These are phyloP conservation scores for Apiospora rasikravindrae DNA, from an alignment of 2,329 filamentous ascomycete genomes.

Conservation along the genomic window DNA sequence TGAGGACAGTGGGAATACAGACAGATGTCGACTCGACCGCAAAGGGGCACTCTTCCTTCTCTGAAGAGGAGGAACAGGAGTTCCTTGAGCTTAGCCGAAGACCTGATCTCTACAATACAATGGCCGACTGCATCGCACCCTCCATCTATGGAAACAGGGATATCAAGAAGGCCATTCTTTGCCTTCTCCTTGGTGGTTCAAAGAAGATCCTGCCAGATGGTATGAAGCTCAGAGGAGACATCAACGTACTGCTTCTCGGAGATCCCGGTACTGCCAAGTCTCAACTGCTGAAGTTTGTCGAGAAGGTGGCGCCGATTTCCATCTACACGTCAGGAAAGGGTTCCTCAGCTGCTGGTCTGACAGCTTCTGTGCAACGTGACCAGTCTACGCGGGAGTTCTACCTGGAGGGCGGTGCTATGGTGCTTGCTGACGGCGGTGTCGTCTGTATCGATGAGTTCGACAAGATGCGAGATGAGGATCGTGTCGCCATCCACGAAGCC, in stretches of 20 bases:
- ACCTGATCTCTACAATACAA: conserved; percentile 89
- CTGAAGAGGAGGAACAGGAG: conserved; percentile 96
- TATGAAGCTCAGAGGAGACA: conserved; percentile 97
- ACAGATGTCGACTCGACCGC: conserved; percentile 88
- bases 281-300: conserved; percentile 94
- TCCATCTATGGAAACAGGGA: conserved; percentile 96
- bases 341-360: conserved; percentile 95
- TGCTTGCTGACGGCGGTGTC: conserved; percentile 93
- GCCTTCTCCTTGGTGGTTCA: conserved; percentile 88
- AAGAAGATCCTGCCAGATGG: conserved; percentile 98
- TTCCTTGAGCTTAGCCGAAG: conserved; percentile 89
- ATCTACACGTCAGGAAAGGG: conserved; percentile 99
- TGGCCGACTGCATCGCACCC: conserved; percentile 91
- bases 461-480: conserved; percentile 98
- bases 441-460: conserved; percentile 99
- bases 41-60: conserved; percentile 83
- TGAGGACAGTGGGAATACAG: conserved; percentile 90
- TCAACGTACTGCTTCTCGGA: conserved; percentile 95
- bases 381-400: conserved; percentile 94
- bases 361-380: conserved; percentile 94
- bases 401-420: conserved; percentile 97
- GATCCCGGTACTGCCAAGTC: conserved; percentile 99
- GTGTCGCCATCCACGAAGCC: conserved; percentile 97
- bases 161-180: conserved; percentile 97
- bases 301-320: conserved; percentile 93